Percentiles rank a stretch among this genome's conserved stretches.
phyloP scores from a whole-genome alignment of 176 grass and related monocot species.

The Luzula sylvatica region DNA sequence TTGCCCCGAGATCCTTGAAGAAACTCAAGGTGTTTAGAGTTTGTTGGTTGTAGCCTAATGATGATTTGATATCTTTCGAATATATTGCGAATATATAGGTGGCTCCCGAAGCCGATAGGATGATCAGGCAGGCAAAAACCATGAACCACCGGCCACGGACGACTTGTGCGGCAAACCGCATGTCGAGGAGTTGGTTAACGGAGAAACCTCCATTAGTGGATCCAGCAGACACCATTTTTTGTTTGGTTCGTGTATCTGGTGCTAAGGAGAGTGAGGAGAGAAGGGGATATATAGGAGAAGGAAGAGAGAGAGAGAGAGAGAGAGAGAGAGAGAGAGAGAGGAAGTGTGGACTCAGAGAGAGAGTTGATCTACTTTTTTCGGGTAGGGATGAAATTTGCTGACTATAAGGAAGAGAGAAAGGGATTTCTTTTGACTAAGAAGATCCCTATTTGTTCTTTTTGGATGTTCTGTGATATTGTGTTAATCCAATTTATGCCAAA shows the following conservation, averaged over 20 bases:
- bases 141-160: slow-evolving; percentile 67
- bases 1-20: slow-evolving; percentile 79
- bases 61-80: slow-evolving; percentile 40
- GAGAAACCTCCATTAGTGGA: slow-evolving; percentile 11
- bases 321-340: neutral
- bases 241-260: neutral
- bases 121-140: slow-evolving; percentile 63
- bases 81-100: slow-evolving; percentile 83
- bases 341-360: neutral
- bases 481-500: too few relatives aligned
- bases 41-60: slow-evolving; percentile 68
- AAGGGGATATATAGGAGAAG: neutral
- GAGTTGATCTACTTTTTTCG: neutral
- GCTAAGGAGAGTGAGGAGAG: neutral
- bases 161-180: slow-evolving; percentile 42
- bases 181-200: slow-evolving; percentile 20
- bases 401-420: neutral
- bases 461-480: too few relatives aligned
- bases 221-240: slow-evolving; percentile 46
- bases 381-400: neutral
- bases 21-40: slow-evolving; percentile 78
- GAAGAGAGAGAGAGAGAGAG: neutral
- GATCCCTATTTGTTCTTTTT: too few relatives aligned
- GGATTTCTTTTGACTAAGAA: neutral
- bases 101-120: slow-evolving; percentile 62